Evolutionary conservation across 345 rosid species (phyloP), one percentile per base, ranked within the genome.

Genomic region (Passiflora organensis): DNA sequence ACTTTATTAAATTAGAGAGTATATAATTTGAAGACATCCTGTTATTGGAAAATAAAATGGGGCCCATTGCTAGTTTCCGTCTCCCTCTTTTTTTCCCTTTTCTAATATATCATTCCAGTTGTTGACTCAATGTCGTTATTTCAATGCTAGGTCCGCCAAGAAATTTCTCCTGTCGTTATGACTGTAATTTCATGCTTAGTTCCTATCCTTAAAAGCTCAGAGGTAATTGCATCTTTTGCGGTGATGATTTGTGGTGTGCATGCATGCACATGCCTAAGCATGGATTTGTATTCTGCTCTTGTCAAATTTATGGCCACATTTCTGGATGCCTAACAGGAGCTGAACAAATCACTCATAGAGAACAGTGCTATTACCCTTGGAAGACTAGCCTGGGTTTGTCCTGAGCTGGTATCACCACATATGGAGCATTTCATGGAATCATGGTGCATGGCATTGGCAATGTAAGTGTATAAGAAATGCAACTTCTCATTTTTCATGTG

Each of bases 291-390:
- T 14, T 20, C 53, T 50, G n/a, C n/a, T 23, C 21, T 58, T 23
- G 28, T 41, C 17, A 32, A 24, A 28, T 25, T 23, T 19, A 10
- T 39, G 25, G 24, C 25, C 17, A 23, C 57, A 43, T 42, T 34
- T 51, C 38, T 68, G 59, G 51, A 59, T 71, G 53, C 59, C 45
- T 53, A 63, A 53, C 87, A 89, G 99, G 90, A 64, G 70, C 78
- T 89, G 36, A 83, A 94, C 68, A 89, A 85, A 61, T 83, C 97
- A 34, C 85, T 89, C 37, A 59, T 89, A 46, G 97, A 94, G 68
- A 94, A 94, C 77, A 85, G 95, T 76, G 97, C 99, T 48, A 94
- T 94, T 49, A 89, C 99, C 36, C 90, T 94, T 24, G 99, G 99
- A 52, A 84, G 99, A 78, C 80, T 94, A 65, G 89, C 97, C 25